phyloP scores from a whole-genome alignment of 2,329 filamentous ascomycete species.

The Grosmannia serpens region DNA sequence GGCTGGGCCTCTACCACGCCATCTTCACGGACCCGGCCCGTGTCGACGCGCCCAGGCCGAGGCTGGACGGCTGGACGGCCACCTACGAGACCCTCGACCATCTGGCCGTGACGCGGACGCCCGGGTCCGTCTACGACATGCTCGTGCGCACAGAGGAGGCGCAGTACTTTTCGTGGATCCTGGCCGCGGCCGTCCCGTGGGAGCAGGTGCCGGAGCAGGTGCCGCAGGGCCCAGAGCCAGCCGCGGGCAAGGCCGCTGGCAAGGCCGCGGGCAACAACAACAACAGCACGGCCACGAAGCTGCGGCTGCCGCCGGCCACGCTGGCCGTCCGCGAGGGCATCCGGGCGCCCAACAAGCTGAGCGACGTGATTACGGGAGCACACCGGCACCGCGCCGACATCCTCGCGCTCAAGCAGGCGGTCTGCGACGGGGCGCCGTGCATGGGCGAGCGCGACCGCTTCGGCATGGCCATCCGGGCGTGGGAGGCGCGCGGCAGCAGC shows the following conservation, averaged over 20 bases:
- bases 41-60: constrained; percentile 39
- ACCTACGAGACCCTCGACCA: constrained; percentile 53
- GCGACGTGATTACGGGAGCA: constrained; percentile 41
- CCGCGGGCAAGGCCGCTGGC: constrained; percentile 24
- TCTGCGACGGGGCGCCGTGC: constrained; percentile 29
- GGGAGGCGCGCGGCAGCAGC: constrained; percentile 49
- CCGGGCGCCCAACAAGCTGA: constrained; percentile 65
- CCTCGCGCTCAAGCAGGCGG: constrained; percentile 34
- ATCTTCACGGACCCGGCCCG: constrained; percentile 60
- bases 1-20: constrained; percentile 55
- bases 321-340: constrained; percentile 65
- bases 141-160: constrained; percentile 55
- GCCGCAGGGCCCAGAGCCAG: constrained; percentile 18
- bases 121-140: constrained; percentile 35
- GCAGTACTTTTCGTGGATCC: constrained; percentile 62
- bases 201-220: constrained; percentile 27
- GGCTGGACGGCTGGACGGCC: constrained; percentile 47
- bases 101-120: constrained; percentile 31
- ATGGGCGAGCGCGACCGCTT: constrained; percentile 48
- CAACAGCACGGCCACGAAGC: neutral
- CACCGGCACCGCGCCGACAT: constrained; percentile 13
- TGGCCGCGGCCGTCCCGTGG: constrained; percentile 69
- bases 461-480: constrained; percentile 63
- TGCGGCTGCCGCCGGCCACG: constrained; percentile 42
- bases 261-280: constrained; percentile 27